phyloP scores from a whole-genome alignment of 2,329 filamentous ascomycete species.

The Teratosphaeria epicoccoides region DNA sequence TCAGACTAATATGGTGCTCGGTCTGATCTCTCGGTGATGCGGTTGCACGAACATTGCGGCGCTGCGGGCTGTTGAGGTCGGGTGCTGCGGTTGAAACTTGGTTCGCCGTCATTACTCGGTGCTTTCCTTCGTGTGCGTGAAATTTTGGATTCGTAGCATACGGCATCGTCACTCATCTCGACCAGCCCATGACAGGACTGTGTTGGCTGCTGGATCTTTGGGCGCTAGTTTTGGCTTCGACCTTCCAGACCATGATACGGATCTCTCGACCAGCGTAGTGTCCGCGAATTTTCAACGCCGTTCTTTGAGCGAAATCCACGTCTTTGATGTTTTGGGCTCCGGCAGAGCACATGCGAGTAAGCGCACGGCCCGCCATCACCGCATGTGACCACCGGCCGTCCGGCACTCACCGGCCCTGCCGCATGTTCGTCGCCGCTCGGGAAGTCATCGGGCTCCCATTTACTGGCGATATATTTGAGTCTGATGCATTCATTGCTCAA shows the following conservation, averaged over 20 bases:
- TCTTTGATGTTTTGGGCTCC: too few species aligned
- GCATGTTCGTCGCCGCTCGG: neutral
- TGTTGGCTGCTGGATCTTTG: neutral
- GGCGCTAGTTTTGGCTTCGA: too few species aligned
- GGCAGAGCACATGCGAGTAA: too few species aligned
- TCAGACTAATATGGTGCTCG: neutral
- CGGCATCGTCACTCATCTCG: neutral
- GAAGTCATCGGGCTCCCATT: neutral
- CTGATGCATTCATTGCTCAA: neutral
- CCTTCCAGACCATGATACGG: too few species aligned
- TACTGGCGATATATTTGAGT: neutral
- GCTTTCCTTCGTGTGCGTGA: neutral
- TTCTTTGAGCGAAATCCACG: too few species aligned
- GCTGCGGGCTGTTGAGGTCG: too few species aligned
- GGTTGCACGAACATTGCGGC: neutral
- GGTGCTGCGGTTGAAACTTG: neutral
- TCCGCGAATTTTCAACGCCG: too few species aligned
- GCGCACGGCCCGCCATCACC: neutral
- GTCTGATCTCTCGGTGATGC: neutral
- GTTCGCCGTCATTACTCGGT: neutral
- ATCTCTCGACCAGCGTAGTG: too few species aligned
- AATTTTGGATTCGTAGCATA: neutral
- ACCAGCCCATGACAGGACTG: neutral
- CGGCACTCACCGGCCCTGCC: neutral
- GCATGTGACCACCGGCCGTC: neutral